Evolutionary conservation across 2,329 filamentous ascomycete species (phyloP).

Genomic region (Samsoniella hepiali): DNA sequence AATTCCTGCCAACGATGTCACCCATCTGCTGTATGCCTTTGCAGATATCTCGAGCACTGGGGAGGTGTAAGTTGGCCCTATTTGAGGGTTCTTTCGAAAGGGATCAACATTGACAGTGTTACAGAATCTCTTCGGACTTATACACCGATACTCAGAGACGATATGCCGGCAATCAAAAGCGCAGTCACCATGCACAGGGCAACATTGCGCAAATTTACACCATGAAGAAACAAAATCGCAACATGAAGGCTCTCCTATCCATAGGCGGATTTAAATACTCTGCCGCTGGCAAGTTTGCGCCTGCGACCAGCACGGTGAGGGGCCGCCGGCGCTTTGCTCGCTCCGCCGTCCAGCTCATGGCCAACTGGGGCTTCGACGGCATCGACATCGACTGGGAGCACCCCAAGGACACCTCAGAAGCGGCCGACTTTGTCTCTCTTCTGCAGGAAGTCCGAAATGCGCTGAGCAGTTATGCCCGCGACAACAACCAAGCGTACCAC

Average conservation of each 20-base stretch:
- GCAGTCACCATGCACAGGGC: constrained; percentile 67
- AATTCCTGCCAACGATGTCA: constrained; percentile 65
- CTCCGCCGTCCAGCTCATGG: constrained; percentile 65
- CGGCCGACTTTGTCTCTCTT: constrained; percentile 40
- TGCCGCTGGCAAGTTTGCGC: constrained; percentile 40
- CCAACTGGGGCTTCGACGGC: constrained; percentile 61
- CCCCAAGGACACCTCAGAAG: constrained; percentile 39
- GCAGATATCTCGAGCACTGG: constrained; percentile 45
- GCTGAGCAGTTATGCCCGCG: constrained; percentile 41
- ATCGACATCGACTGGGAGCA: constrained; percentile 59
- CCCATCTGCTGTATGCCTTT: constrained; percentile 67
- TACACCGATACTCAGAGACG: constrained; percentile 55
- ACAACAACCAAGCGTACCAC: constrained; percentile 40
- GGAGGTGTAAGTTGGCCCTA: constrained; percentile 38
- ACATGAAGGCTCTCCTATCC: constrained; percentile 74
- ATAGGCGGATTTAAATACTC: constrained; percentile 82
- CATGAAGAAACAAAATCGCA: constrained; percentile 71
- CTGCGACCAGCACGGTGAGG: constrained; percentile 41
- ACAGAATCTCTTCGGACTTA: constrained; percentile 29
- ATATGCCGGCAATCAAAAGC: background rate
- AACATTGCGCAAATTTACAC: constrained; percentile 73
- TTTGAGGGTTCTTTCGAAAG: background rate
- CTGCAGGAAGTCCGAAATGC: constrained; percentile 41
- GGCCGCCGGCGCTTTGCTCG: constrained; percentile 65
- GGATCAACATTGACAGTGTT: background rate